Percentiles rank a stretch among this genome's conserved stretches.
Conservation (phyloP, 768 basidiomycete species). For the Leccinum disarticulatum region DNA sequence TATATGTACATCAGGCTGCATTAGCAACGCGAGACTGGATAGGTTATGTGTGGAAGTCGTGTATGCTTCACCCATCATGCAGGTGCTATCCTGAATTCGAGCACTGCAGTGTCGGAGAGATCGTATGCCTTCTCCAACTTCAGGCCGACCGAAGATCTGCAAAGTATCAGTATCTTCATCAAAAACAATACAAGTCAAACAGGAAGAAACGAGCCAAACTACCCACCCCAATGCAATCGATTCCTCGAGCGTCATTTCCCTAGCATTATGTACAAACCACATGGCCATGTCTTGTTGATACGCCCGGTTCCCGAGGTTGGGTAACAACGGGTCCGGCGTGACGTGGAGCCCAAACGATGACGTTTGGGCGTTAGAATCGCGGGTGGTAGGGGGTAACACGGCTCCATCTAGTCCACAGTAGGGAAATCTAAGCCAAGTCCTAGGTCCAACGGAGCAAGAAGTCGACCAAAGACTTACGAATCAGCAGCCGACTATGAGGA, state of each 20-base stretch:
- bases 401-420: constrained; percentile 19
- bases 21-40: too few relatives aligned
- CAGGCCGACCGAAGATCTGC: background rate
- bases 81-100: background rate
- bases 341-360: constrained; percentile 12
- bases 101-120: background rate
- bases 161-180: background rate
- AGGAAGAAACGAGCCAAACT: background rate
- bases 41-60: too few relatives aligned
- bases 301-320: constrained; percentile 44
- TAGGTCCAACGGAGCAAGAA: background rate
- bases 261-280: constrained; percentile 42
- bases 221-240: background rate
- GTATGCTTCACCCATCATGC: background rate
- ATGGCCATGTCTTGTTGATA: constrained; percentile 49
- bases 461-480: constrained; percentile 26
- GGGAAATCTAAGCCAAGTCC: background rate
- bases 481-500: constrained; percentile 31
- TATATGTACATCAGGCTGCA: too few relatives aligned
- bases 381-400: constrained; percentile 10
- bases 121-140: background rate
- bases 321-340: constrained; percentile 46
- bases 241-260: constrained; percentile 40
- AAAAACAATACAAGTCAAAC: background rate
- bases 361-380: background rate